Conservation (phyloP, 805 yeast species). For the Yarrowia osloensis region DNA sequence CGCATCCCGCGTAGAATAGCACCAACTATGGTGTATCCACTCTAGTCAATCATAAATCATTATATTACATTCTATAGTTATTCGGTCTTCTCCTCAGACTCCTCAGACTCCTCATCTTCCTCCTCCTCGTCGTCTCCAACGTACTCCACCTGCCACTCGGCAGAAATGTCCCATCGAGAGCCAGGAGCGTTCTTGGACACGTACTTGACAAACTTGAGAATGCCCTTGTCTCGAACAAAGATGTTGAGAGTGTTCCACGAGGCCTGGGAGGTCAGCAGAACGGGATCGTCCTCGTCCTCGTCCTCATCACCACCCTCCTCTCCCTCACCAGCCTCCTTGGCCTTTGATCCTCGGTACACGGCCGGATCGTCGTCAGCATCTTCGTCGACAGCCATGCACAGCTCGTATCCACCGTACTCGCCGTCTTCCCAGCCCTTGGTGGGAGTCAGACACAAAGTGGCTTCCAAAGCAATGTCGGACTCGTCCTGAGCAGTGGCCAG, state of each 20-base stretch:
- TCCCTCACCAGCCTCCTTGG: constrained; percentile 56
- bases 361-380: constrained; percentile 75
- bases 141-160: constrained; percentile 73
- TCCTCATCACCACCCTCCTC: constrained; percentile 49
- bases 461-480: constrained; percentile 59
- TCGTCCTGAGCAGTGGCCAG: constrained; percentile 63
- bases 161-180: constrained; percentile 85
- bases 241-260: constrained; percentile 77
- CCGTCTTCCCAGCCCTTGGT: constrained; percentile 79
- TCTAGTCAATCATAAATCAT: neutral
- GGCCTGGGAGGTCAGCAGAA: constrained; percentile 77
- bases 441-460: constrained; percentile 81
- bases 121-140: constrained; percentile 49
- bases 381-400: constrained; percentile 65
- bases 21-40: no score
- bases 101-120: constrained; percentile 30
- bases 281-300: constrained; percentile 54
- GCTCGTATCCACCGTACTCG: constrained; percentile 92
- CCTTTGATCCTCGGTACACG: constrained; percentile 54
- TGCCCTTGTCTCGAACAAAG: constrained; percentile 79
- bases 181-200: constrained; percentile 87
- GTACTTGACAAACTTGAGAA: constrained; percentile 90
- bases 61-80: neutral
- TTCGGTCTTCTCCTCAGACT: neutral
- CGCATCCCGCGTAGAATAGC: no score